These are phyloP conservation scores for Cardiospermum halicacabum DNA, from an alignment of 345 rosid genomes.

Conservation along the genomic window DNA sequence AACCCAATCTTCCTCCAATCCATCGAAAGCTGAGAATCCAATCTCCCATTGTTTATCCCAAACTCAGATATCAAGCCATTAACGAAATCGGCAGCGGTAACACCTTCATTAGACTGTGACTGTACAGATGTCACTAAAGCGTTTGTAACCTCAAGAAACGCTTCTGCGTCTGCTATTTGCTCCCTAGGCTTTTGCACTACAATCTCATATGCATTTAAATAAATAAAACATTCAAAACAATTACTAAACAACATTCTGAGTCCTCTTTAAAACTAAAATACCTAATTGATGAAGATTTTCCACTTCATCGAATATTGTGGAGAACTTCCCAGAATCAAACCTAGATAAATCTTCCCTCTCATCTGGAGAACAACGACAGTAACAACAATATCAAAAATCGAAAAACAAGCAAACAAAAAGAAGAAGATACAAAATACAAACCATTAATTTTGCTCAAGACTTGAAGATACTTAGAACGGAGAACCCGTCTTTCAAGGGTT, in stretches of 20 bases:
- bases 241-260: too few relatives aligned
- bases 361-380: slow-evolving; percentile 32
- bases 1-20: slow-evolving; percentile 75
- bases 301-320: slow-evolving; percentile 49
- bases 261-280: slow-evolving; percentile 9
- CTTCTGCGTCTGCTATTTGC: slow-evolving; percentile 93
- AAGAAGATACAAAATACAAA: slow-evolving; percentile 2
- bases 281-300: slow-evolving; percentile 63
- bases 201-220: too few relatives aligned
- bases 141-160: slow-evolving; percentile 62
- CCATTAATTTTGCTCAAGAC: slow-evolving; percentile 54
- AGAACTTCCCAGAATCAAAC: slow-evolving; percentile 58
- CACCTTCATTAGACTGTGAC: slow-evolving; percentile 58
- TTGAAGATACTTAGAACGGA: slow-evolving; percentile 71
- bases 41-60: slow-evolving; percentile 31
- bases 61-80: slow-evolving; percentile 44
- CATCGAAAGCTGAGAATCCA: slow-evolving; percentile 35
- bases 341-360: slow-evolving; percentile 60
- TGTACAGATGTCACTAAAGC: slow-evolving; percentile 65
- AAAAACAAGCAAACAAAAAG: not conserved
- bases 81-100: slow-evolving; percentile 59
- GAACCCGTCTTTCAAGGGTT: slow-evolving; percentile 47
- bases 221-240: too few relatives aligned
- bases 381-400: not conserved
- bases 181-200: slow-evolving; percentile 86